A percentile compares a stretch with the other conserved stretches of the same genome.
Conservation (phyloP, 1,139 yeast genomes). For the Yamadazyma trypodendri region DNA sequence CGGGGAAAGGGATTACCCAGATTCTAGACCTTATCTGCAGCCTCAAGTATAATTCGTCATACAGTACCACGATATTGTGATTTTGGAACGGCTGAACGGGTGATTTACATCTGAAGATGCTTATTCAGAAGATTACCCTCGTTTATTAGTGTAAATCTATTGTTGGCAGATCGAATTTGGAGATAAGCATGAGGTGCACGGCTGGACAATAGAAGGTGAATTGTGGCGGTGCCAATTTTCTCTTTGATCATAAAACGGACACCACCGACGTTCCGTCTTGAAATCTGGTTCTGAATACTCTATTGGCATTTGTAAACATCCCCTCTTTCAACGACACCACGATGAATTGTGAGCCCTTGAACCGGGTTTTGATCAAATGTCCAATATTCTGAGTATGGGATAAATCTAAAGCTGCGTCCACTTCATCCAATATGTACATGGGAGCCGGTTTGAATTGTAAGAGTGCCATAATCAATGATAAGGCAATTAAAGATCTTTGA, state of each 20-base stretch:
- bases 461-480: constrained; percentile 85
- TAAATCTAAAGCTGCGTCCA: constrained; percentile 95
- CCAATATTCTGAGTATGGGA: constrained; percentile 98
- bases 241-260: constrained; percentile 37
- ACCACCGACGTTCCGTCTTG: constrained; percentile 97
- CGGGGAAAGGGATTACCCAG: too few relatives aligned
- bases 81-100: neutral
- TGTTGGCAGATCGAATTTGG: neutral
- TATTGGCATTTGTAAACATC: constrained; percentile 95
- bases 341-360: constrained; percentile 93
- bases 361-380: constrained; percentile 88
- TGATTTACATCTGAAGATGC: neutral
- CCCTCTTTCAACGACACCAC: constrained; percentile 97
- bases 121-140: neutral
- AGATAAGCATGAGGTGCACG: neutral
- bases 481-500: constrained; percentile 89
- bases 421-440: constrained; percentile 95
- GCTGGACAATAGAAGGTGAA: too few relatives aligned
- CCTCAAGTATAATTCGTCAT: too few relatives aligned
- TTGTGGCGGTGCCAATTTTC: too few relatives aligned
- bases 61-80: too few relatives aligned
- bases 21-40: too few relatives aligned
- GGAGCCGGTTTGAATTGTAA: constrained; percentile 97
- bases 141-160: neutral
- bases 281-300: constrained; percentile 89